Conservation (phyloP, 352 stramenopile genomes). For the Phytophthora meadii region DNA sequence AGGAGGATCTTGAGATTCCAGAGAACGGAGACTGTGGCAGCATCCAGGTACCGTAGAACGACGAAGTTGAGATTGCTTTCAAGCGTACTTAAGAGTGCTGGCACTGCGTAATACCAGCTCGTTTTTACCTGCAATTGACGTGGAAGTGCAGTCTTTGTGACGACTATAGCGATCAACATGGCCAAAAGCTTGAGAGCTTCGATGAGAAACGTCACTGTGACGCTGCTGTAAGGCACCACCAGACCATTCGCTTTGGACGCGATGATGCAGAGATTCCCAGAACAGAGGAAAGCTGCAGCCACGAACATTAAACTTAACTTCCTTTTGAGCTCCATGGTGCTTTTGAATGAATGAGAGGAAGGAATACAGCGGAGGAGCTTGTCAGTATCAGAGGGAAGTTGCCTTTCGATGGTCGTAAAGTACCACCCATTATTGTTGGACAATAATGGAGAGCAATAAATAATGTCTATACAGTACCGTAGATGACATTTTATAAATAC, state of each 20-base stretch:
- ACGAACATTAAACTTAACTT: constrained; percentile 66
- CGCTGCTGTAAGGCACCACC: constrained; percentile 84
- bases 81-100: constrained; percentile 78
- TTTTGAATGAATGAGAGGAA: background rate
- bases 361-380: background rate
- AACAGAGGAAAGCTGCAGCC: constrained; percentile 70
- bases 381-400: constrained; percentile 15
- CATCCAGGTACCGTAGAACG: constrained; percentile 84
- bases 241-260: constrained; percentile 75
- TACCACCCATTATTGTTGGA: background rate
- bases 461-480: background rate
- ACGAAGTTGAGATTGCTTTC: constrained; percentile 91
- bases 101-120: constrained; percentile 71
- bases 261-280: constrained; percentile 86
- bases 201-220: constrained; percentile 87
- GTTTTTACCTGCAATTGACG: constrained; percentile 44
- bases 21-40: constrained; percentile 83
- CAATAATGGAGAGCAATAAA: background rate
- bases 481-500: background rate
- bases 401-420: constrained; percentile 23
- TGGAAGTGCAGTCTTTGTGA: constrained; percentile 39
- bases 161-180: constrained; percentile 46
- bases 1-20: constrained; percentile 91
- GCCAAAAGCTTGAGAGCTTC: constrained; percentile 78
- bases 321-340: constrained; percentile 36